Evolutionary conservation across 2,329 filamentous ascomycete species (phyloP).

Genomic region (Simplicillium aogashimaense): DNA sequence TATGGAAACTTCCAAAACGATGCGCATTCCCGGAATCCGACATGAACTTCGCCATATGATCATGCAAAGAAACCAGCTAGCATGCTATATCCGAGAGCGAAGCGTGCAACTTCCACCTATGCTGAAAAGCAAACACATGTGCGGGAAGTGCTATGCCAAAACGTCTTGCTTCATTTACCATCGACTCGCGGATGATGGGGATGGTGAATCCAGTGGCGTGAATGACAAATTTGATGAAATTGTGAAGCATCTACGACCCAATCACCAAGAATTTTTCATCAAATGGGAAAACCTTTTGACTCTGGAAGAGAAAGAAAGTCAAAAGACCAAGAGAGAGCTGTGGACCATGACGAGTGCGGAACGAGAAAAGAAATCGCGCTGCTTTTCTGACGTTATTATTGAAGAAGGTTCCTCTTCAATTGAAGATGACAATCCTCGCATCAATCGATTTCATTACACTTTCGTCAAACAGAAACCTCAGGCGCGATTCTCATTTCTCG

Average conservation of each 20-base stretch:
- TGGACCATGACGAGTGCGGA: constrained; percentile 94
- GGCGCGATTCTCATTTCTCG: constrained; percentile 70
- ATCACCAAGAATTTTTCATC: constrained; percentile 74
- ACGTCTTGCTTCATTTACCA: constrained; percentile 89
- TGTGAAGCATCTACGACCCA: constrained; percentile 64
- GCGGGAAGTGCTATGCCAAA: constrained; percentile 83
- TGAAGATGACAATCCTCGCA: constrained; percentile 62
- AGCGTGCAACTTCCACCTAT: constrained; percentile 74
- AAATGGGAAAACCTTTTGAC: constrained; percentile 93
- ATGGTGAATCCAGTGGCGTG: constrained; percentile 71
- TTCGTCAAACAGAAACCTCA: constrained; percentile 61
- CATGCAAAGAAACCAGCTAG: constrained; percentile 85
- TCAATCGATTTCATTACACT: constrained; percentile 83
- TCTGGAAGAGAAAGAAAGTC: constrained; percentile 84
- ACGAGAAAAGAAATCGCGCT: constrained; percentile 78
- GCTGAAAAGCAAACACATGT: constrained; percentile 72
- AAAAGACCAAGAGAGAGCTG: constrained; percentile 78
- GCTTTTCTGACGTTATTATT: constrained; percentile 81
- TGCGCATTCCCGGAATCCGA: constrained; percentile 74
- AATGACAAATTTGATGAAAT: constrained; percentile 73
- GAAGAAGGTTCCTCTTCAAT: constrained; percentile 66
- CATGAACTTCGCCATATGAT: constrained; percentile 94
- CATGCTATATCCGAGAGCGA: constrained; percentile 73
- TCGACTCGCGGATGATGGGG: constrained; percentile 75
- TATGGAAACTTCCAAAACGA: constrained; percentile 79